Conservation (phyloP, 768 basidiomycete species). For the Lepiota subincarnata region DNA sequence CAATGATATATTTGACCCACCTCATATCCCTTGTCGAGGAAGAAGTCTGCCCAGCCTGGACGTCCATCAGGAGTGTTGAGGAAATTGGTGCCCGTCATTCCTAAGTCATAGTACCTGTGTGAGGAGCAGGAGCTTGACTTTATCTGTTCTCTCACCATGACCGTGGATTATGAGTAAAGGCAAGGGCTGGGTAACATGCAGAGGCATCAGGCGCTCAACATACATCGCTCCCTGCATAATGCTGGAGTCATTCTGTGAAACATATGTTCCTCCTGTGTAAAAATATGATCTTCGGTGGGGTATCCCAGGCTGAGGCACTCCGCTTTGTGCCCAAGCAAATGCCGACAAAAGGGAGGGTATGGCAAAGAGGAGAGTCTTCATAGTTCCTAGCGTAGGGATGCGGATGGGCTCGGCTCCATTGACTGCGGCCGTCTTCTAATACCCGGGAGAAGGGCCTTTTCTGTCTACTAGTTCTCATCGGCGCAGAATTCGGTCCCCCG, state of each 20-base stretch:
- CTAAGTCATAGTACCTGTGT: constrained; percentile 13
- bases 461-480: neutral
- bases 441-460: too few species aligned
- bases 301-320: constrained; percentile 13
- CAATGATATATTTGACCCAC: constrained; percentile 22
- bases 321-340: neutral
- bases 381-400: neutral
- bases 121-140: neutral
- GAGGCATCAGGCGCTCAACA: constrained; percentile 46
- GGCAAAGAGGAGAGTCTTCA: neutral
- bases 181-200: constrained; percentile 30
- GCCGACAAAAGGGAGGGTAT: neutral
- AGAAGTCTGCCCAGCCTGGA: constrained; percentile 53
- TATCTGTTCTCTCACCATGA: constrained; percentile 24
- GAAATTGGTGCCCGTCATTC: constrained; percentile 51
- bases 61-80: constrained; percentile 52
- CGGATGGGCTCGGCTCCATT: too few species aligned
- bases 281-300: constrained; percentile 45
- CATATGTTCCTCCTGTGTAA: constrained; percentile 43
- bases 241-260: constrained; percentile 27
- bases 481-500: neutral
- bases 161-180: constrained; percentile 50
- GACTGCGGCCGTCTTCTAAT: too few species aligned
- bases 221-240: constrained; percentile 47
- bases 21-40: constrained; percentile 46